Base-by-base conservation (phyloP, 208 protist species). In the Porcisia deanei region DNA sequence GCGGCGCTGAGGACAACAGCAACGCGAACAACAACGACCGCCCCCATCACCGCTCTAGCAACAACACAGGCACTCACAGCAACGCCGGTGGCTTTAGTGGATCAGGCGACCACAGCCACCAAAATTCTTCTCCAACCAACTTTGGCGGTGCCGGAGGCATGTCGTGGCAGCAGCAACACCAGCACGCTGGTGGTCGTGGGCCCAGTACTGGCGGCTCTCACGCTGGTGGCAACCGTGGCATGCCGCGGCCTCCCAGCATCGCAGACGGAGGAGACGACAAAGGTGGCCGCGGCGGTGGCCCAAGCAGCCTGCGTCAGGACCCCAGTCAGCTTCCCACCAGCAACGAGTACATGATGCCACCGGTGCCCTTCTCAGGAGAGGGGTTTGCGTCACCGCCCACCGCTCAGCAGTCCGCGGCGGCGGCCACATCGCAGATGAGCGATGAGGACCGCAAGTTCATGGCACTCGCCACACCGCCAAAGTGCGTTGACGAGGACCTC, bases 391-490 rank as follows among this genome's bases (percentile, higher is more conserved):
- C 55, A 63, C 41, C 58, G 43, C 77, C 75, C 61, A 81, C 53
- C 63, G 54, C 63, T 34, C 72, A 71, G 47, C 75, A 74, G 49
- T 53, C 61, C 41, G 65, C 61, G 43, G 30, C 67, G 20, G 59
- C 52, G 39, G 61, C 77, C 22, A 20, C 71, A 12, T 4, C 61
- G 57, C 70, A 77, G 74, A 65, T 88, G 63, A 88, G 54, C 39
- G 83, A 87, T 66, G 91, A 96, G 60, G 89, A 95, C 71, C 81
- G 71, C 74, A 95, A 95, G 82, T 67, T 88, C 39, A 67, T 94
- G 58, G 75, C 72, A 49, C 75, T 92, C n/a, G 91, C 91, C 34
- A 77, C 76, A 58, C 94, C 94, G 43, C 91, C 94, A 2, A 80
- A 88, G 80, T 80, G 80, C 55, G 66, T 96, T 12, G 87, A 82